Evolutionary conservation across 148 eudicot species (phyloP).

Genomic region (Pouteria glomerata): DNA sequence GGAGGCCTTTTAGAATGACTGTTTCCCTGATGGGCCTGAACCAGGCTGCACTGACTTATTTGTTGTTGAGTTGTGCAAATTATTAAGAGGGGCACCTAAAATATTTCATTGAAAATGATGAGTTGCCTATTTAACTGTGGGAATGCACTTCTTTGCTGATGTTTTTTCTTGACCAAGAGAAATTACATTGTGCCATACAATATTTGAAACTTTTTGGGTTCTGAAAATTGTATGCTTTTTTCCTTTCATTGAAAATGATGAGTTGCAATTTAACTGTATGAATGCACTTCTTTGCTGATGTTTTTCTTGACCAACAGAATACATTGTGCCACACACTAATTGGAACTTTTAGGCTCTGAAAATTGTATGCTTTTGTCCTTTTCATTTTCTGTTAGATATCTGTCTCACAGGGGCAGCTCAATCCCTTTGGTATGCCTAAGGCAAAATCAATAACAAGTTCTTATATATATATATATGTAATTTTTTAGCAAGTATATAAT

Average conservation of each 20-base stretch:
- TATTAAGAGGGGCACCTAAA: not conserved
- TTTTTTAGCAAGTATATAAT: too few relatives aligned
- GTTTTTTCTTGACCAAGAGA: not conserved
- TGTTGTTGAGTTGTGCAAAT: not conserved
- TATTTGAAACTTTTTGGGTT: not conserved
- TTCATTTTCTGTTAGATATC: not conserved
- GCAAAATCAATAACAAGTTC: too few relatives aligned
- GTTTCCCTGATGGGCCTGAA: conserved; percentile 1
- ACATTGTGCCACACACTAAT: not conserved
- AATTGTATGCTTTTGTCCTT: not conserved
- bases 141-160: not conserved
- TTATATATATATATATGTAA: too few relatives aligned
- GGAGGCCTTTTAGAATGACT: not conserved
- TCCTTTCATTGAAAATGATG: not conserved
- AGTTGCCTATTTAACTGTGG: not conserved
- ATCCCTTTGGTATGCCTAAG: too few relatives aligned
- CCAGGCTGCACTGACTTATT: not conserved
- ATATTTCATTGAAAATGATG: not conserved
- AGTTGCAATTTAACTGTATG: not conserved
- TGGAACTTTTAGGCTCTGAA: not conserved
- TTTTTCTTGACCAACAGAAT: not conserved
- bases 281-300: not conserved
- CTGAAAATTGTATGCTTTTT: not conserved
- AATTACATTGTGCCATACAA: not conserved
- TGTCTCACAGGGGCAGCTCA: not conserved